Base-by-base conservation (phyloP, 2,329 filamentous ascomycete species). In the Phoma sp. region DNA sequence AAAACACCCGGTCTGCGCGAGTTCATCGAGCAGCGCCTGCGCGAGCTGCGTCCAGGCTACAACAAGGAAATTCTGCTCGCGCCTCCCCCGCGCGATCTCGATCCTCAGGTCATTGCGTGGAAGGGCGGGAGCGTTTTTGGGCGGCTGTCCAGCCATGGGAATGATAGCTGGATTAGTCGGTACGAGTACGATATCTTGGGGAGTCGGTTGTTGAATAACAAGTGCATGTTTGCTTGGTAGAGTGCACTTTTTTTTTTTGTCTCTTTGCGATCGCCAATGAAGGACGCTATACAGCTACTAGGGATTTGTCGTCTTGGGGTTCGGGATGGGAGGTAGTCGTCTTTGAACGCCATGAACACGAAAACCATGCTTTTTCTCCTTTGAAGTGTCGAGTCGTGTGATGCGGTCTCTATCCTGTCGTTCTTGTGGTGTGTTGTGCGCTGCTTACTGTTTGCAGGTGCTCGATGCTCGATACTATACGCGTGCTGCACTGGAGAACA, bases 101-200 rank as follows among this genome's bases (percentile, higher is more conserved):
- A 99, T 76, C 92, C 95, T 57, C 92, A 97, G 77, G 93, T 98
- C n/a, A 90, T 98, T 48, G 88, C 89, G 8, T 99, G 95, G 95
- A 99, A 99, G 82, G 95, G 95, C 4, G 95, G 91, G 0, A 96
- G 92, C 72, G 93, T 99, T 15, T 99, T 97, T 80, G 93, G 92
- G 2, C 92, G 96, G 78, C 79, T 98, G 65, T 85, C 88, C 57
- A 81, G 80, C 40, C 93, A 92, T 57, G 75, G 75, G 15, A 98
- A 98, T 77, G 95, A 99, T 75, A 95, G 90, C 68, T 99, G 95
- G 95, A 91, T 98, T 70, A 89, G 88, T 13, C 85, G 86, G 41
- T 82, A 89, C 67, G 94, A 98, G 81, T 97, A 94, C 76, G 92
- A 97, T 78, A 85, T 91, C 55, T 74, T 97, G 49, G 94, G 93